These are phyloP conservation scores for Trichoderma afroharzianum DNA, from an alignment of 2,329 filamentous ascomycete species.

Conservation along the genomic window DNA sequence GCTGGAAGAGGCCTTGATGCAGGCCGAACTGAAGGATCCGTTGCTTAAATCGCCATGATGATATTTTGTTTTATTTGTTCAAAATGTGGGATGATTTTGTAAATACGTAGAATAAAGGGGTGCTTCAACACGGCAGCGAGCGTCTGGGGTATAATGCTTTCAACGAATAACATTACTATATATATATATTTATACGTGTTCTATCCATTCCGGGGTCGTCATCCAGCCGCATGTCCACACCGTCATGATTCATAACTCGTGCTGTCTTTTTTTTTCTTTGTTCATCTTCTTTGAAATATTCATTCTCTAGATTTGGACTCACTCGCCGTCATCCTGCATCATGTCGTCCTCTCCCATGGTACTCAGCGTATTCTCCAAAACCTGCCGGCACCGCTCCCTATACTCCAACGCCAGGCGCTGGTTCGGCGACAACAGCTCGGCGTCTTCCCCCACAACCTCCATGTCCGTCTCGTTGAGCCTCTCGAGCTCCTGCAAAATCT, in stretches of 20 bases:
- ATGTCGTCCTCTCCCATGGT: constrained; percentile 33
- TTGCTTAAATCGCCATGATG: not conserved
- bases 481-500: constrained; percentile 42
- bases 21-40: constrained; percentile 24
- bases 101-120: not conserved
- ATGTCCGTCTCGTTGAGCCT: constrained; percentile 45
- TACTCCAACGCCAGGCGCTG: constrained; percentile 50
- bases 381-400: constrained; percentile 44
- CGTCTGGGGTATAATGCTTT: not conserved
- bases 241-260: not conserved
- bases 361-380: constrained; percentile 45
- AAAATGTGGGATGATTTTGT: not conserved
- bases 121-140: not conserved
- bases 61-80: not conserved
- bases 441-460: constrained; percentile 39
- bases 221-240: not conserved
- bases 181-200: constrained; percentile 5
- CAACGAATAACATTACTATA: constrained; percentile 4
- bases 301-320: no score
- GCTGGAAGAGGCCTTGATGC: constrained; percentile 48
- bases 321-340: constrained; percentile 19
- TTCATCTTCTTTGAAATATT: no score
- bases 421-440: constrained; percentile 38
- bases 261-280: not conserved
- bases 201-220: not conserved